Evolutionary conservation across 306 rosid genomes (phyloP), one percentile per base, ranked within the genome.

Genomic region (Prinsepia uniflora): DNA sequence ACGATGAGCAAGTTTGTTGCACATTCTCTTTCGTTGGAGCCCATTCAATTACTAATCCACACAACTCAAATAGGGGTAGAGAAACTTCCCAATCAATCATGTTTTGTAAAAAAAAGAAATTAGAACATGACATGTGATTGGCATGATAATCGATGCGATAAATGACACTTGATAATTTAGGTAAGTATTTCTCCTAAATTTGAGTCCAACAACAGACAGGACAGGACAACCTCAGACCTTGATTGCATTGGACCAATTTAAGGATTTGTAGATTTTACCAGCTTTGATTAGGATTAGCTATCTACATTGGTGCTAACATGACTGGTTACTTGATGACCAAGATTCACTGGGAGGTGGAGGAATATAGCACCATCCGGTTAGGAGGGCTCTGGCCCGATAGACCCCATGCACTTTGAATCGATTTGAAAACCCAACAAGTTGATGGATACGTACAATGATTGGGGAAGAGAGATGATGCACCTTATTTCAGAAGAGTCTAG

Each of bases 321-420:
- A 52, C 20, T 8, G 40, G 39, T 69, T 24, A 52, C 70, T 61
- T 76, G 15, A 17, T 42, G 10, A 52, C 8, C 42, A 62, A 68
- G 65, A 48, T 70, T 62, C 50, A 39, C 43, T 30, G 36, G 49
- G 47, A 53, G 49, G 40, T 53, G 67, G 59, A 63, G 67, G 74
- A 70, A 70, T 24, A 71, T 56, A 71, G 62, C 68, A 77, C 76
- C 72, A 70, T 70, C 67, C 39, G 22, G 76, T 77, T 63, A 76
- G 67, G 67, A 71, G 74, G 34, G 5, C 52, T 20, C 49, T 54
- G 50, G 22, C 59, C 61, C 72, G 45, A 10, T 11, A 47, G 14
- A 66, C 74, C 74, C 46, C 11, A 14, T 30, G 57, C 14, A 30
- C 36, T 30, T 30, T 30, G 36, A 30, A 30, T 30, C 4, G 36